Conservation (phyloP, 768 basidiomycete genomes). For the Auricularia cornea region DNA sequence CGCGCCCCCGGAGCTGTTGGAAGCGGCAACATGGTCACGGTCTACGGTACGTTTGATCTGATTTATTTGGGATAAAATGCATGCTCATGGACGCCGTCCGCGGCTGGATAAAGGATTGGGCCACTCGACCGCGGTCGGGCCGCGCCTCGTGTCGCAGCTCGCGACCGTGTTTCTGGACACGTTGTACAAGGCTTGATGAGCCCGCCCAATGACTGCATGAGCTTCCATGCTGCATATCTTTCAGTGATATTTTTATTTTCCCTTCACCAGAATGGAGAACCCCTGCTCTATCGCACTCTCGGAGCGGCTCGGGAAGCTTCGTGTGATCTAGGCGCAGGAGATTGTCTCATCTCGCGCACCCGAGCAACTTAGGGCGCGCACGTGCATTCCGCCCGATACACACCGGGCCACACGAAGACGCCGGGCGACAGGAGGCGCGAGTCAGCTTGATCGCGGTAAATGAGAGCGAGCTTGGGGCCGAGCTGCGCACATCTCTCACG, state of each 20-base stretch:
- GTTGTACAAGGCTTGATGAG: constrained; percentile 59
- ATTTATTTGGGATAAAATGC: neutral
- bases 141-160: constrained; percentile 66
- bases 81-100: constrained; percentile 2
- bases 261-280: neutral
- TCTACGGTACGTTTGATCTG: constrained; percentile 58
- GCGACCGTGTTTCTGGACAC: constrained; percentile 78
- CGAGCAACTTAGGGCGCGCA: no score
- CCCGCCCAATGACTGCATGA: neutral
- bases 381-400: no score
- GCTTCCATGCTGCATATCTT: neutral
- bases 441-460: no score
- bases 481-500: no score
- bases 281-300: no score
- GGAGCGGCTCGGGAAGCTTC: no score
- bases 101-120: constrained; percentile 51
- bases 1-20: constrained; percentile 28
- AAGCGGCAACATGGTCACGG: constrained; percentile 80
- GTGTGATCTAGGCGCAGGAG: no score
- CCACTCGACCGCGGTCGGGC: constrained; percentile 73
- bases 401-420: no score
- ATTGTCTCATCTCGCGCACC: no score
- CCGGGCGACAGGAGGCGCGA: no score
- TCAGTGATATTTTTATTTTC: neutral
- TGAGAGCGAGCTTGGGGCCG: no score